These are phyloP conservation scores for Trametes villosa DNA, from an alignment of 768 basidiomycete species.

Conservation along the genomic window DNA sequence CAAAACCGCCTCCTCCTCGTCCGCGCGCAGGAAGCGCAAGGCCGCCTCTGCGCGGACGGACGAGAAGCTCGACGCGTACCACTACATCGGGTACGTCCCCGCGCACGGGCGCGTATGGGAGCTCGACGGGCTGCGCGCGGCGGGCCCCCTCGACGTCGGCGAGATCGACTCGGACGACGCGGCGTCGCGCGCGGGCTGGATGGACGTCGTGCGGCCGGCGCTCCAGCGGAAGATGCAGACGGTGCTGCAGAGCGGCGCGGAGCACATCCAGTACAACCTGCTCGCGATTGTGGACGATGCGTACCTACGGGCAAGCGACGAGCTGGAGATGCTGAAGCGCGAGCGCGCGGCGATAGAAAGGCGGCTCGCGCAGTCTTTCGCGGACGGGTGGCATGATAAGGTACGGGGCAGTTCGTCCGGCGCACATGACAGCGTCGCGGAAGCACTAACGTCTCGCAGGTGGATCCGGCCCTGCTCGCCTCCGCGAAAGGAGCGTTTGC, in stretches of 20 bases:
- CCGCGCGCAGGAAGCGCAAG: slow-evolving; percentile 31
- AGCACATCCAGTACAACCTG: slow-evolving; percentile 61
- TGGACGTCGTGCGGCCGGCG: slow-evolving; percentile 64
- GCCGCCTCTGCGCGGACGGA: slow-evolving; percentile 30
- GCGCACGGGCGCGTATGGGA: slow-evolving; percentile 71
- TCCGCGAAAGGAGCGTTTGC: slow-evolving; percentile 38
- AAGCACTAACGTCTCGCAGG: slow-evolving; percentile 34
- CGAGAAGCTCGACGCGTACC: slow-evolving; percentile 54
- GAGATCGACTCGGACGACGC: slow-evolving; percentile 42
- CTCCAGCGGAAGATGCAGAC: slow-evolving; percentile 65
- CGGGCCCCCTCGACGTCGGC: slow-evolving; percentile 66
- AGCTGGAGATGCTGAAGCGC: slow-evolving; percentile 55
- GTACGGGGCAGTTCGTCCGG: slow-evolving; percentile 20
- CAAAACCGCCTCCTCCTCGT: slow-evolving; percentile 24
- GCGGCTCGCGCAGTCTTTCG: slow-evolving; percentile 39
- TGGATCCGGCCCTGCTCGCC: slow-evolving; percentile 43
- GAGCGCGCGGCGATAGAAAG: slow-evolving; percentile 52
- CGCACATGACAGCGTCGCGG: neutral
- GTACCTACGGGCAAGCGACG: slow-evolving; percentile 53
- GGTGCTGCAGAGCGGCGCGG: slow-evolving; percentile 39
- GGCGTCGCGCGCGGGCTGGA: slow-evolving; percentile 44
- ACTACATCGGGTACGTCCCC: slow-evolving; percentile 70
- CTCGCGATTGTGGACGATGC: slow-evolving; percentile 61
- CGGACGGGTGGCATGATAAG: slow-evolving; percentile 44
- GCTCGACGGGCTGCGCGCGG: slow-evolving; percentile 60